These are phyloP conservation scores for Carpinus viminea DNA, from an alignment of 306 rosid genomes.

Conservation along the genomic window DNA sequence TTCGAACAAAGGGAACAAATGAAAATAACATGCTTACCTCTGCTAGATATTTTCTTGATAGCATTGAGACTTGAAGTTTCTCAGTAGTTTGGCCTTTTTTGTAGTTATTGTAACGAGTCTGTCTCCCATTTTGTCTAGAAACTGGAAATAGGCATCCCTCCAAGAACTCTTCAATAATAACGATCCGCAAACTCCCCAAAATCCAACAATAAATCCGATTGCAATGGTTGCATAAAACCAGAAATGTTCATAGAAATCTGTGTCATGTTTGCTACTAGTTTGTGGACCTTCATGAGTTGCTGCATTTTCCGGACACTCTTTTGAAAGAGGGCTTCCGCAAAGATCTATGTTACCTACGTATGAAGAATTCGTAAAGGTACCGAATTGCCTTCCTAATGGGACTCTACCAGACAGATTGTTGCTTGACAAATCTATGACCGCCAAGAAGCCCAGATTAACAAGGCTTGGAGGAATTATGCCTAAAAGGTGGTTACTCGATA, in stretches of 20 bases:
- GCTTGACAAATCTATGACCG: slow-evolving; percentile 17
- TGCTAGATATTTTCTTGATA: background rate
- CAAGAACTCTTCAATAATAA: slow-evolving; percentile 22
- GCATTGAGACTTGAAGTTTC: background rate
- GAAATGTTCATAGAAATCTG: background rate
- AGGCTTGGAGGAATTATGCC: slow-evolving; percentile 28
- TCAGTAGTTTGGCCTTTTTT: background rate
- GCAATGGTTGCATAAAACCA: slow-evolving; percentile 30
- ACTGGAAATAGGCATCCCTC: slow-evolving; percentile 21
- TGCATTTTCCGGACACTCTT: slow-evolving; percentile 12
- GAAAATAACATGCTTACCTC: background rate
- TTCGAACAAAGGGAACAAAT: background rate
- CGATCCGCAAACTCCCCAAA: slow-evolving; percentile 29
- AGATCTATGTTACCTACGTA: slow-evolving; percentile 30
- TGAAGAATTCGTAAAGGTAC: slow-evolving; percentile 21
- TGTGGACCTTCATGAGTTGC: background rate
- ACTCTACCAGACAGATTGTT: slow-evolving; percentile 24
- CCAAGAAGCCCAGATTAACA: background rate
- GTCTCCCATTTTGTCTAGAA: background rate
- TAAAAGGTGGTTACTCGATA: slow-evolving; percentile 27
- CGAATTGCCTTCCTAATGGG: slow-evolving; percentile 4
- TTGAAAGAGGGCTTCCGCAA: slow-evolving; percentile 25
- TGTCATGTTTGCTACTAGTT: background rate
- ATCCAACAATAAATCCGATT: slow-evolving; percentile 34
- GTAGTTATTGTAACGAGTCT: no score